Evolutionary conservation across 2,329 filamentous ascomycete genomes (phyloP).

Genomic region (Xenoacremonium recifei): DNA sequence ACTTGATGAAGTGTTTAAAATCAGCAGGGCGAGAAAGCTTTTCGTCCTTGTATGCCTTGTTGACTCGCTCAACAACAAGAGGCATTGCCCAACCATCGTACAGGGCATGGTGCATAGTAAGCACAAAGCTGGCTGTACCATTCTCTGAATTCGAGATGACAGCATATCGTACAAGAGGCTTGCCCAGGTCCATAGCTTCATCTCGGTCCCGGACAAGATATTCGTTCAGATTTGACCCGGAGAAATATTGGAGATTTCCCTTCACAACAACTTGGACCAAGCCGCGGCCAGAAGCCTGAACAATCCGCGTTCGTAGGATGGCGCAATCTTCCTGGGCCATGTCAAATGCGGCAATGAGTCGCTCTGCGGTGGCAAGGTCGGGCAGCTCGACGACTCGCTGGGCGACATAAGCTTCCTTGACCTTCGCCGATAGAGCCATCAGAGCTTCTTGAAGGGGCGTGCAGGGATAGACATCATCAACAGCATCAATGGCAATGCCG

Average conservation of each 20-base stretch:
- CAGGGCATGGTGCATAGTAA: conserved; percentile 54
- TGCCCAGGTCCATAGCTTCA: conserved; percentile 43
- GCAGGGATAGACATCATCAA: conserved; percentile 55
- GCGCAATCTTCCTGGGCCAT: conserved; percentile 34
- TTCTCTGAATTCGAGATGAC: conserved; percentile 34
- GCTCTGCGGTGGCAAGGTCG: conserved; percentile 32
- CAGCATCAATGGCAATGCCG: conserved; percentile 27
- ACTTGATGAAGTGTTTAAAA: conserved; percentile 51
- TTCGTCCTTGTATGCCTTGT: conserved; percentile 40
- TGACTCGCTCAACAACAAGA: conserved; percentile 47
- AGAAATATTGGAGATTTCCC: conserved; percentile 34
- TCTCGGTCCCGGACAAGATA: conserved; percentile 42
- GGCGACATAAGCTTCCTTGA: conserved; percentile 51
- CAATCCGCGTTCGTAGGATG: conserved; percentile 49
- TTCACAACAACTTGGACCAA: conserved; percentile 47
- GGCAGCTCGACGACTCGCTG: conserved; percentile 45
- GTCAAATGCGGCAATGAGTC: conserved; percentile 44
- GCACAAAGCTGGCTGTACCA: conserved; percentile 43
- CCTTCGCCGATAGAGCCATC: conserved; percentile 51
- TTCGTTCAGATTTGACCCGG: conserved; percentile 33
- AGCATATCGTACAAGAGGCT: conserved; percentile 45
- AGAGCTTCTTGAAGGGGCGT: conserved; percentile 54
- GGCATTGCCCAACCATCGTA: conserved; percentile 59
- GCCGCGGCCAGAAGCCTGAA: conserved; percentile 42
- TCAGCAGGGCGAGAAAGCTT: conserved; percentile 33